phyloP scores from a whole-genome alignment of 2,329 filamentous ascomycete genomes.

The Aspergillus sp. region DNA sequence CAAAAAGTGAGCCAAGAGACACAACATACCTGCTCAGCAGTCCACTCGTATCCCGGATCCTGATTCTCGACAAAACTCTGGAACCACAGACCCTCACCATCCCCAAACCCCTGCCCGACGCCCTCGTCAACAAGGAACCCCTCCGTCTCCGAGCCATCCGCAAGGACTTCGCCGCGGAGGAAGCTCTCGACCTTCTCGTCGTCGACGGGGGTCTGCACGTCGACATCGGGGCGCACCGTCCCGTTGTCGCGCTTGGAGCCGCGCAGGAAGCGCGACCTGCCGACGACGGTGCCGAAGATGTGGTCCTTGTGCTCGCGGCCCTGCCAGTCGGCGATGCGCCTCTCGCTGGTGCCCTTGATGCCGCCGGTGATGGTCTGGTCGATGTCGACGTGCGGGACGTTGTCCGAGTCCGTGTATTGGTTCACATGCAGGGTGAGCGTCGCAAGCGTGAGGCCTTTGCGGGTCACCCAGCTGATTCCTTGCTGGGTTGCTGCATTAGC shows the following conservation, averaged over 20 bases:
- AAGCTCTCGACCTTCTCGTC: slow-evolving; percentile 31
- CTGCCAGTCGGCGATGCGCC: slow-evolving; percentile 48
- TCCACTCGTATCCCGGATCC: slow-evolving; percentile 39
- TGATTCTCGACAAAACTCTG: slow-evolving; percentile 43
- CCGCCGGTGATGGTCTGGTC: slow-evolving; percentile 63
- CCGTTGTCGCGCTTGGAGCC: slow-evolving; percentile 26
- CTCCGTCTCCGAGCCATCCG: slow-evolving; percentile 48
- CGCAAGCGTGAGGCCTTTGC: slow-evolving; percentile 61
- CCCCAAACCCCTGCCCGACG: slow-evolving; percentile 32
- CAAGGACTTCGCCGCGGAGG: slow-evolving; percentile 31
- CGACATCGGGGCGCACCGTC: slow-evolving; percentile 25
- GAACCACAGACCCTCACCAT: slow-evolving; percentile 36
- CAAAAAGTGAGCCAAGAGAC: no score
- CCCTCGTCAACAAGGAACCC: slow-evolving; percentile 52
- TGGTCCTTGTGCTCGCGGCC: slow-evolving; percentile 62
- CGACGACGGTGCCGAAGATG: slow-evolving; percentile 66
- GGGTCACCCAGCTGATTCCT: slow-evolving; percentile 61
- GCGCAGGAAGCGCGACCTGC: slow-evolving; percentile 46
- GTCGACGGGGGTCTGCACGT: slow-evolving; percentile 28
- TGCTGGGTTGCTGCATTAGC: slow-evolving; percentile 35
- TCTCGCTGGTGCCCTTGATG: slow-evolving; percentile 56
- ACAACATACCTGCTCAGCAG: slow-evolving; percentile 41
- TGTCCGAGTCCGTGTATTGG: slow-evolving; percentile 39
- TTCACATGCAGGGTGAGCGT: slow-evolving; percentile 58
- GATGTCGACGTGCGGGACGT: slow-evolving; percentile 57